Evolutionary conservation across 805 yeast species (phyloP), one percentile per base, ranked within the genome.

Genomic region (Saturnispora diversa): DNA sequence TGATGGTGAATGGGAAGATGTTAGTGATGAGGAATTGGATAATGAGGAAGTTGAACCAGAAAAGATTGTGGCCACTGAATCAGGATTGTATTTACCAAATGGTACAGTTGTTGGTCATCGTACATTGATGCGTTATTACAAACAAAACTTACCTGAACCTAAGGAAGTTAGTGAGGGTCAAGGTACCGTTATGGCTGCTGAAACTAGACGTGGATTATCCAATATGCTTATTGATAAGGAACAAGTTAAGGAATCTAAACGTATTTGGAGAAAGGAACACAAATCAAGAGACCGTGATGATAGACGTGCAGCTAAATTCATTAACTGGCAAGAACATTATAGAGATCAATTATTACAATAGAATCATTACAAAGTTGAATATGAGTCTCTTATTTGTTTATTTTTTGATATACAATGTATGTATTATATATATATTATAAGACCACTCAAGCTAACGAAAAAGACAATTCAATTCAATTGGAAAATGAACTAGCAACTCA

Each of bases 101-200:
- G 97, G 97, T 2, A 62, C 75, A 4, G 75, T 77, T 35, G 74
- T 84, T 1, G 95, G 95, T 1, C 96, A 90, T 58, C 69, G 97
- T 48, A 69, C 87, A 1, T 65, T 84, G 52, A 72, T 74, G 37
- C 68, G 90, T 46, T 78, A 75, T 55, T 78, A 78, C 60, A 77
- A 82, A 54, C 95, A 84, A 60, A 74, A 75, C 46, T 48, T 71
- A 35, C 64, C 68, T 20, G 62, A 69, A 1, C 81, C 75, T 36
- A 60, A 63, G 27, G 68, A 64, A 24, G 65, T 74, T 23, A 60
- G 69, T 11, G 90, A 84, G 30, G 80, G 87, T 21, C 78, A 74
- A 52, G 75, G 77, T 31, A 80, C 95, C 0, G 79, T 87, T 28
- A 73, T 84, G 20, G 76, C 85, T 4, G 85, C 80, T 5, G 94